phyloP scores from a whole-genome alignment of 805 yeast genomes.

The Jamesozyma spencerorum region DNA sequence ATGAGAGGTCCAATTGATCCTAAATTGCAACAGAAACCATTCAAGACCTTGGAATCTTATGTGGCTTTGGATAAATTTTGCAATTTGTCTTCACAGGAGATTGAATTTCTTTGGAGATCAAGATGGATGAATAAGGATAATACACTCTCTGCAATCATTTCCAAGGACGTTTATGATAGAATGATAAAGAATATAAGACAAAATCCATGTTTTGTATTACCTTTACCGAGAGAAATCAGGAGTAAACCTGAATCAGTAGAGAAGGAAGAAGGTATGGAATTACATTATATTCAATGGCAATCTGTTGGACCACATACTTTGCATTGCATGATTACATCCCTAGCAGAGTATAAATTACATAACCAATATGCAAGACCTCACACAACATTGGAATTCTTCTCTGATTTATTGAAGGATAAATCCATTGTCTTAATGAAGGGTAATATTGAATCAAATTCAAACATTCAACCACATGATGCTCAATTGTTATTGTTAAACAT shows the following conservation, averaged over 20 bases:
- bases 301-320: constrained; percentile 76
- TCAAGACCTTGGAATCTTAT: constrained; percentile 62
- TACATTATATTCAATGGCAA: constrained; percentile 91
- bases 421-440: constrained; percentile 80
- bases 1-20: constrained; percentile 8
- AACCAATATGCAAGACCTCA: constrained; percentile 92
- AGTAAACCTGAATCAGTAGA: constrained; percentile 34
- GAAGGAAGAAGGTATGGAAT: constrained; percentile 49
- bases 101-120: constrained; percentile 83
- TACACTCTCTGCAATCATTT: constrained; percentile 56
- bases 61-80: constrained; percentile 59
- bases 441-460: constrained; percentile 59
- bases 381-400: constrained; percentile 81
- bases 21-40: constrained; percentile 37
- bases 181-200: constrained; percentile 57
- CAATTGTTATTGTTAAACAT: constrained; percentile 66
- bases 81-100: constrained; percentile 48
- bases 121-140: constrained; percentile 58
- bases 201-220: constrained; percentile 81
- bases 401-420: constrained; percentile 54
- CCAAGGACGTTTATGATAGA: constrained; percentile 47
- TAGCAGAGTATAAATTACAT: constrained; percentile 86
- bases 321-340: constrained; percentile 83
- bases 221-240: constrained; percentile 58
- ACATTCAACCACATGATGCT: constrained; percentile 63